phyloP scores from a whole-genome alignment of 2,329 filamentous ascomycete species.

The Alternaria sp. region DNA sequence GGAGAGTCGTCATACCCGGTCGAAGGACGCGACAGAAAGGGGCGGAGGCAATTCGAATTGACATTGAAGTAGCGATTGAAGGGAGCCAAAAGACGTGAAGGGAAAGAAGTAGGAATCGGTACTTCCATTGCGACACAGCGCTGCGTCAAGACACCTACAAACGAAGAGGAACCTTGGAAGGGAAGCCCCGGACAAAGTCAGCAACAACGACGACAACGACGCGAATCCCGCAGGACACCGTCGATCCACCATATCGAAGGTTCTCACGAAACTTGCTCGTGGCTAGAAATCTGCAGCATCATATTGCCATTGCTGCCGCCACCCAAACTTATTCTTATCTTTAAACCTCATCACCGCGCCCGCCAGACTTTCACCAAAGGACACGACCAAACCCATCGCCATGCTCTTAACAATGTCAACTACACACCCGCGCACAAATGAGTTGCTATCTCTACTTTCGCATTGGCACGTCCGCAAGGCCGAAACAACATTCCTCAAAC shows the following conservation, averaged over 20 bases:
- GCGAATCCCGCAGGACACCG: background rate
- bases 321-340: background rate
- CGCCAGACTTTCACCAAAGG: background rate
- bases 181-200: background rate
- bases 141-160: background rate
- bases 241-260: background rate
- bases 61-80: background rate
- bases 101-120: background rate
- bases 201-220: background rate
- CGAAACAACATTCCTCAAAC: background rate
- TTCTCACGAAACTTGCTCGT: background rate
- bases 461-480: conserved; percentile 12
- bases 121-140: background rate
- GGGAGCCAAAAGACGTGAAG: background rate
- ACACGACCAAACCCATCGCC: background rate
- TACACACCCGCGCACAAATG: background rate
- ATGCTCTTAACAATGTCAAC: conserved; percentile 17
- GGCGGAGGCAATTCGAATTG: background rate
- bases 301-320: background rate
- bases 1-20: background rate
- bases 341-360: background rate
- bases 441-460: background rate
- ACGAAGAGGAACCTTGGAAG: background rate
- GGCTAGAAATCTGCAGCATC: background rate
- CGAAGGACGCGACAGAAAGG: background rate